Percentiles rank a stretch among this genome's conserved stretches.
phyloP scores from a whole-genome alignment of 2,329 filamentous ascomycete genomes.

The Saccharata proteae region DNA sequence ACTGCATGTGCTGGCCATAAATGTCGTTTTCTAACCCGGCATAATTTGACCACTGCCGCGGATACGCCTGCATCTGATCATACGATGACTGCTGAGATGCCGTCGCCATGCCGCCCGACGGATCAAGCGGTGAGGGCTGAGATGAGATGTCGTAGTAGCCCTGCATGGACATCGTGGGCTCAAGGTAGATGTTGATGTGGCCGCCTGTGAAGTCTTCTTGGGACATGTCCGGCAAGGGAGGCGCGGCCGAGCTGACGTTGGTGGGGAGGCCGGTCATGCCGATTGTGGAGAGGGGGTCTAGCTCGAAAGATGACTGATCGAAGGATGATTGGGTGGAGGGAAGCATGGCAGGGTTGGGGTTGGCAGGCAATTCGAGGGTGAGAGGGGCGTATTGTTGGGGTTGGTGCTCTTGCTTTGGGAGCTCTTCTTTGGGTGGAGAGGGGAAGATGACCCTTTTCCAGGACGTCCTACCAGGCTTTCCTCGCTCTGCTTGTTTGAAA shows the following conservation, averaged over 20 bases:
- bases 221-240: slow-evolving; percentile 16
- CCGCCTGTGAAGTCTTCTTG: slow-evolving; percentile 29
- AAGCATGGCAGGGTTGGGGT: slow-evolving; percentile 5
- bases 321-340: slow-evolving; percentile 5
- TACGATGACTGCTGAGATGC: slow-evolving; percentile 1
- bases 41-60: neutral
- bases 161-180: slow-evolving; percentile 18
- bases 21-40: slow-evolving; percentile 4
- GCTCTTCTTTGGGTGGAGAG: slow-evolving; percentile 4
- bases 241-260: slow-evolving; percentile 1
- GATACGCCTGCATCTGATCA: slow-evolving; percentile 1
- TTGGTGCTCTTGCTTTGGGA: slow-evolving; percentile 3
- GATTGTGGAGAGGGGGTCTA: slow-evolving; percentile 12
- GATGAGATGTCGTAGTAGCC: slow-evolving; percentile 5
- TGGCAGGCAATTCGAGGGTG: slow-evolving; percentile 4
- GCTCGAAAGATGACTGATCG: slow-evolving; percentile 11
- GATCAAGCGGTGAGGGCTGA: neutral
- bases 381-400: slow-evolving; percentile 1
- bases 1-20: neutral
- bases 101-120: too few relatives aligned
- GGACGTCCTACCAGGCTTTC: slow-evolving; percentile 19
- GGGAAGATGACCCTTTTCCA: slow-evolving; percentile 23
- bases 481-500: slow-evolving; percentile 19
- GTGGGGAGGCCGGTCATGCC: slow-evolving; percentile 1
- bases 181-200: slow-evolving; percentile 29